phyloP scores from a whole-genome alignment of 1,284 basidiomycete species.

The Veloporphyrellus conicus region DNA sequence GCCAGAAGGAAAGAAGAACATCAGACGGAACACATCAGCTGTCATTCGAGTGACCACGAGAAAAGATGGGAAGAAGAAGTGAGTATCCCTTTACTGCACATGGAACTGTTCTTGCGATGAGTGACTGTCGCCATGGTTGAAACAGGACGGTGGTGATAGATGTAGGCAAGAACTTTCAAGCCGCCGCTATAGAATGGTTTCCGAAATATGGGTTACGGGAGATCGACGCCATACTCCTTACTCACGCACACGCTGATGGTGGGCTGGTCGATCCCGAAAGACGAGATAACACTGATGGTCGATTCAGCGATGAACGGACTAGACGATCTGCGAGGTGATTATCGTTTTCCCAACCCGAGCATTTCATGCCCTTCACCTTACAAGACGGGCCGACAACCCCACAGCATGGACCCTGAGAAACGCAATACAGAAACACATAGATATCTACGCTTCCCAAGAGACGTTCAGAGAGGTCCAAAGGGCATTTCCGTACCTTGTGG shows the following conservation, averaged over 20 bases:
- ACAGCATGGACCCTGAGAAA: slow-evolving; percentile 70
- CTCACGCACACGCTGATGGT: slow-evolving; percentile 79
- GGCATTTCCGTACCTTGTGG: slow-evolving; percentile 74
- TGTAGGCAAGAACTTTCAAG: slow-evolving; percentile 76
- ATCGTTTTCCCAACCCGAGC: background rate
- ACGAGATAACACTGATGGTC: slow-evolving; percentile 6
- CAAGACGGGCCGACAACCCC: slow-evolving; percentile 3
- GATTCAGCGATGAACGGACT: slow-evolving; percentile 72
- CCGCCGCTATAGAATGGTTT: slow-evolving; percentile 75
- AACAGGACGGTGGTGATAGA: slow-evolving; percentile 71
- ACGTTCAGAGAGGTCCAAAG: slow-evolving; percentile 64
- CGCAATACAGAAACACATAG: slow-evolving; percentile 67
- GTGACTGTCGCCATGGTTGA: slow-evolving; percentile 1
- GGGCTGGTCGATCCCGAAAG: slow-evolving; percentile 19
- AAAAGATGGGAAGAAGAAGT: slow-evolving; percentile 51
- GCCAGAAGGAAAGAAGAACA: slow-evolving; percentile 68
- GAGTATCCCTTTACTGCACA: slow-evolving; percentile 29
- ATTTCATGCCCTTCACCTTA: slow-evolving; percentile 3
- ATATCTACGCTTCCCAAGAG: slow-evolving; percentile 63
- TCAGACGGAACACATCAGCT: slow-evolving; percentile 70
- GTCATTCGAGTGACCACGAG: slow-evolving; percentile 50
- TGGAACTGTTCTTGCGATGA: background rate
- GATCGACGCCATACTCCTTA: slow-evolving; percentile 76
- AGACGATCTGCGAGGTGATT: slow-evolving; percentile 71
- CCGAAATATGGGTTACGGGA: slow-evolving; percentile 67